A percentile compares a stretch with the other conserved stretches of the same genome.
Evolutionary conservation across 179 eudicot species (phyloP).

Genomic region (Pouteria campechiana): DNA sequence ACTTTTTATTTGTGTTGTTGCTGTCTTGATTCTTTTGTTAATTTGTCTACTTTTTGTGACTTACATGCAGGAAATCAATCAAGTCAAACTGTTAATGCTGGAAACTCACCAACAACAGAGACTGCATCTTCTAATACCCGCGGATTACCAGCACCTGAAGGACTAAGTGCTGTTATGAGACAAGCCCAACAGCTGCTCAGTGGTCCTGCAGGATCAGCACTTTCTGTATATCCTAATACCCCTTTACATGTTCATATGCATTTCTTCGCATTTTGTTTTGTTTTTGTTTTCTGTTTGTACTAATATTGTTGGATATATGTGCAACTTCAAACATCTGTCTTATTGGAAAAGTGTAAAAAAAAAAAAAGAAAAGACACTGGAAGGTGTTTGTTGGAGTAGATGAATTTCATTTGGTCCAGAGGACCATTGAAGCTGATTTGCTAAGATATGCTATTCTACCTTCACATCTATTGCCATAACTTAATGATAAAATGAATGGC

Average conservation of each 20-base stretch:
- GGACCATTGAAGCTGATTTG: no score
- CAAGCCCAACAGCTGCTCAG: constrained; percentile 65
- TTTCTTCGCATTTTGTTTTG: not conserved
- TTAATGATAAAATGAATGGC: no score
- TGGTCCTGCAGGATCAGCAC: constrained; percentile 39
- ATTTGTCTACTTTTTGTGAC: not conserved
- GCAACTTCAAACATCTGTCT: no score
- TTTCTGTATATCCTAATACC: constrained; percentile 51
- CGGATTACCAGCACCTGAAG: constrained; percentile 70
- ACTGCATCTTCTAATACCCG: constrained; percentile 43
- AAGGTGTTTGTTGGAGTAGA: no score
- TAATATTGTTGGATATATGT: constrained; percentile 19
- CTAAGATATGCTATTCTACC: no score
- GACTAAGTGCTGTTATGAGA: constrained; percentile 48
- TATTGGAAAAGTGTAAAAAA: no score
- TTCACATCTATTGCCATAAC: no score
- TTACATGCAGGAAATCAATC: constrained; percentile 35
- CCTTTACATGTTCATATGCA: not conserved
- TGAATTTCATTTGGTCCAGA: no score
- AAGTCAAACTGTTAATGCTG: constrained; percentile 24
- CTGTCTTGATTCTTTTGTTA: not conserved
- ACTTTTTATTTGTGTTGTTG: not conserved
- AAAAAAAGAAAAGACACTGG: no score
- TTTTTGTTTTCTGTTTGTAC: constrained; percentile 10
- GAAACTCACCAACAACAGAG: constrained; percentile 25